Evolutionary conservation across 2,329 filamentous ascomycete genomes (phyloP).

Genomic region (Colletotrichum sp.): DNA sequence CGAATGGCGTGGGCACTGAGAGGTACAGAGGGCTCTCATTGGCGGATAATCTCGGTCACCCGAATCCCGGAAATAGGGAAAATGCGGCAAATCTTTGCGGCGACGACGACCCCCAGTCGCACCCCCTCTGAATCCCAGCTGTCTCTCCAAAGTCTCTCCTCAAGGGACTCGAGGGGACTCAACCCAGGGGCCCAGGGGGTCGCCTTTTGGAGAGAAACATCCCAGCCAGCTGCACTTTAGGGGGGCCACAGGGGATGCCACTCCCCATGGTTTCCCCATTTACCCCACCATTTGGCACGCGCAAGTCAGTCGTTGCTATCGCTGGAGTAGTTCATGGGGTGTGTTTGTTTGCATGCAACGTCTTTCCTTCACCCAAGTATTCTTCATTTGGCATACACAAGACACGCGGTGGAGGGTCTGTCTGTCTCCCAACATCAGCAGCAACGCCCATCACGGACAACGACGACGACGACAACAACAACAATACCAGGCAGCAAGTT

Average conservation of each 20-base stretch:
- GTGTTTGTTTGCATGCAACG: not conserved
- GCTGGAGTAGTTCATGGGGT: not conserved
- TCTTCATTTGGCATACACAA: not conserved
- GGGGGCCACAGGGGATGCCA: not conserved
- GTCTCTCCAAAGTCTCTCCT: not conserved
- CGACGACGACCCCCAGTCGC: not conserved
- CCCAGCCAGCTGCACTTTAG: not conserved
- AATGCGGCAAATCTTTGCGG: conserved; percentile 21
- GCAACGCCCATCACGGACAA: not conserved
- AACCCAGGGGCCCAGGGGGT: not conserved
- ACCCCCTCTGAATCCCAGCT: not conserved
- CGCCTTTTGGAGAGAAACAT: not conserved
- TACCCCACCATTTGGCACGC: conserved; percentile 21
- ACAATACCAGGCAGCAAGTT: not conserved
- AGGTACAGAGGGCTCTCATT: not conserved
- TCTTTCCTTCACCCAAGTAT: not conserved
- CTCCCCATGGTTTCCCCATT: conserved; percentile 16
- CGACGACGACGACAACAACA: not conserved
- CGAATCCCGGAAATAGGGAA: conserved; percentile 23
- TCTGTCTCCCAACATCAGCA: not conserved
- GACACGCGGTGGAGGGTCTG: not conserved
- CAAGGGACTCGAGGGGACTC: not conserved
- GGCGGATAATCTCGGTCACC: conserved; percentile 19
- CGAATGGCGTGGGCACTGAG: not conserved
- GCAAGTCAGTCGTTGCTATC: not conserved